Evolutionary conservation across 805 yeast genomes (phyloP).

Genomic region (Gaillardinia entomophila): DNA sequence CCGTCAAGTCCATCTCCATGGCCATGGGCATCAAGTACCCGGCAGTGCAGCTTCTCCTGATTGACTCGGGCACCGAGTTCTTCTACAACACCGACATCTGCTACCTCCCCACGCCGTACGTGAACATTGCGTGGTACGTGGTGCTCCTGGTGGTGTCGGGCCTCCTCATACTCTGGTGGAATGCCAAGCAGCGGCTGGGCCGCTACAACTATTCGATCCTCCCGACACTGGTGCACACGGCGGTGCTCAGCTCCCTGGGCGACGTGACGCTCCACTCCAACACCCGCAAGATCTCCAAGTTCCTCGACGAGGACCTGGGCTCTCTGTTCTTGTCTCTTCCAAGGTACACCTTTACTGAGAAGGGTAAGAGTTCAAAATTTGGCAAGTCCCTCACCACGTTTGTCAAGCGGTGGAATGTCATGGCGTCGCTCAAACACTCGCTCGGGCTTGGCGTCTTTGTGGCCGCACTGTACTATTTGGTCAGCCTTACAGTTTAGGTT

Average conservation of each 20-base stretch:
- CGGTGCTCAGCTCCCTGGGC: conserved; percentile 6
- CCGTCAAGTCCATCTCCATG: conserved; percentile 36
- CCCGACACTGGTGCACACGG: conserved; percentile 13
- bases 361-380: conserved; percentile 2
- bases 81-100: conserved; percentile 36
- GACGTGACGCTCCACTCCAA: conserved; percentile 9
- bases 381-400: conserved; percentile 1
- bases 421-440: conserved; percentile 14
- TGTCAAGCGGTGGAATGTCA: conserved; percentile 2
- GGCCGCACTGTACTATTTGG: conserved; percentile 12
- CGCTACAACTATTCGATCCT: conserved; percentile 22
- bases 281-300: conserved; percentile 20
- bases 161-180: conserved; percentile 21
- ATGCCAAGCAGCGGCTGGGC: conserved; percentile 19
- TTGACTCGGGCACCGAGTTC: conserved; percentile 6
- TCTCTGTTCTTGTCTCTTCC: conserved; percentile 11
- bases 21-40: conserved; percentile 37
- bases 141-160: conserved; percentile 28
- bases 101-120: conserved; percentile 42
- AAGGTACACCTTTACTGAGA: conserved; percentile 17
- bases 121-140: conserved; percentile 33
- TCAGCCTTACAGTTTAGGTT: not conserved
- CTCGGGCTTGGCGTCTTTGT: conserved; percentile 12
- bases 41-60: conserved; percentile 31
- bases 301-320: conserved; percentile 17